Conservation (phyloP, 768 basidiomycete species). For the Termitomyces sp. region DNA sequence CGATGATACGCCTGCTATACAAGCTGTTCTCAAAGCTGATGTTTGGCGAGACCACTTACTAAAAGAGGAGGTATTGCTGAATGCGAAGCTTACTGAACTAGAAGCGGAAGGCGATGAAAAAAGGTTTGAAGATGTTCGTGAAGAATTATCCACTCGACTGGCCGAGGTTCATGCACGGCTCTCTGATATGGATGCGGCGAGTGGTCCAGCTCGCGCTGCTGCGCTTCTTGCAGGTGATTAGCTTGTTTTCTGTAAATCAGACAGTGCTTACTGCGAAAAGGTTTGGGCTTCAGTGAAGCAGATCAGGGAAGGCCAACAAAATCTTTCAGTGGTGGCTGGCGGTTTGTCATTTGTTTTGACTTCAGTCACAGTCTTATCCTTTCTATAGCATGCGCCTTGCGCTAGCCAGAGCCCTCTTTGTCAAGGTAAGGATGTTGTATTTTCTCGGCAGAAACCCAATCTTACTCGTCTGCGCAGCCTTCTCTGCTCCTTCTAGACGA, state of each 20-base stretch:
- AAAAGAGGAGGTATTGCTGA: constrained; percentile 76
- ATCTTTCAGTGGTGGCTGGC: constrained; percentile 96
- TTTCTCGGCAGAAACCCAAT: too few species aligned
- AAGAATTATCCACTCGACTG: constrained; percentile 75
- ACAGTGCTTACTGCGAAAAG: constrained; percentile 28
- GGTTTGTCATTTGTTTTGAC: constrained; percentile 35
- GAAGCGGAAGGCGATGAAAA: constrained; percentile 76
- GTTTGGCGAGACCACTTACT: constrained; percentile 95
- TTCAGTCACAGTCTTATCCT: not conserved
- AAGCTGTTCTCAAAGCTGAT: constrained; percentile 98
- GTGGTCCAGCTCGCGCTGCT: constrained; percentile 91
- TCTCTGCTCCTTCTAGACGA: constrained; percentile 82
- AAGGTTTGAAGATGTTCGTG: constrained; percentile 77
- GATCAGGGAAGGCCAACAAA: constrained; percentile 83
- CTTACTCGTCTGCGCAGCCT: constrained; percentile 34
- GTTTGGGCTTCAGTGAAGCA: constrained; percentile 85
- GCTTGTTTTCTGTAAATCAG: not conserved
- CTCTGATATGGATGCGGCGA: constrained; percentile 98
- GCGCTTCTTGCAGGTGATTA: constrained; percentile 74
- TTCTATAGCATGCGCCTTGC: constrained; percentile 84
- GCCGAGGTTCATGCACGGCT: constrained; percentile 87
- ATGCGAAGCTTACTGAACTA: constrained; percentile 64
- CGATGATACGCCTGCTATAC: constrained; percentile 88
- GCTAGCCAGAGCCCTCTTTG: constrained; percentile 91
- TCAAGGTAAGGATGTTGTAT: constrained; percentile 53